Conservation (phyloP, 2,329 filamentous ascomycete species). For the Exophiala phaeomuriformis region DNA sequence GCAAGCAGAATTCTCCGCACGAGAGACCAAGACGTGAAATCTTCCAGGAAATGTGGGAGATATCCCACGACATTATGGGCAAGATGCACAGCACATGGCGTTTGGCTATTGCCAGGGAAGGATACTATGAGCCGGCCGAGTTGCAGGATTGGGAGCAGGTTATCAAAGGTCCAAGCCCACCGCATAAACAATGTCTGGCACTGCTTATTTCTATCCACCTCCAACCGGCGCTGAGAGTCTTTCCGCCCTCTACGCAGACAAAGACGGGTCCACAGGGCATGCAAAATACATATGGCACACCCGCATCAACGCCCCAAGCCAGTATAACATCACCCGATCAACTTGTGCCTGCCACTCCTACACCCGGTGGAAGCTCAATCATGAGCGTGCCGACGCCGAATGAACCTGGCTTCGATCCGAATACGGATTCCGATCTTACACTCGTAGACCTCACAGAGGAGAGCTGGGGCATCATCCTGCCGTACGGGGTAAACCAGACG, state of each 20-base stretch:
- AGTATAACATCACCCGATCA: conserved; percentile 36
- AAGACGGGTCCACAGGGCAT: conserved; percentile 1
- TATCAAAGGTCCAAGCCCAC: conserved; percentile 3
- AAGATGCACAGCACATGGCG: conserved; percentile 49
- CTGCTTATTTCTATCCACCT: conserved; percentile 19
- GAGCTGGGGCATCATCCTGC: conserved; percentile 52
- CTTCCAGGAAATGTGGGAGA: conserved; percentile 51
- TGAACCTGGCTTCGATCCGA: conserved; percentile 20
- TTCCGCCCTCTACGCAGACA: not conserved
- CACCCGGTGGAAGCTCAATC: conserved; percentile 19
- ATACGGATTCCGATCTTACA: conserved; percentile 47
- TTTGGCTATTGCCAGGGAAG: conserved; percentile 48
- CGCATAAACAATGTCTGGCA: conserved; percentile 12
- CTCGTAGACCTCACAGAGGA: conserved; percentile 54
- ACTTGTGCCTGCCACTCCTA: conserved; percentile 35
- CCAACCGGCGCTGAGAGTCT: conserved; percentile 8
- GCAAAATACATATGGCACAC: conserved; percentile 24
- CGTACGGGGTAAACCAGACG: conserved; percentile 41
- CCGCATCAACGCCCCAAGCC: conserved; percentile 26
- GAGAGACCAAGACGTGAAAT: conserved; percentile 42
- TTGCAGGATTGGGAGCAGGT: conserved; percentile 34
- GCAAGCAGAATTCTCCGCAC: conserved; percentile 18
- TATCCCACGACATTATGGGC: conserved; percentile 49
- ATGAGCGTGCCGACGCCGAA: conserved; percentile 26
- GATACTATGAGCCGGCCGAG: conserved; percentile 47